Evolutionary conservation across 495 filamentous ascomycete species (phyloP), one percentile per base, ranked within the genome.

Genomic region (Penicillium argentinense): DNA sequence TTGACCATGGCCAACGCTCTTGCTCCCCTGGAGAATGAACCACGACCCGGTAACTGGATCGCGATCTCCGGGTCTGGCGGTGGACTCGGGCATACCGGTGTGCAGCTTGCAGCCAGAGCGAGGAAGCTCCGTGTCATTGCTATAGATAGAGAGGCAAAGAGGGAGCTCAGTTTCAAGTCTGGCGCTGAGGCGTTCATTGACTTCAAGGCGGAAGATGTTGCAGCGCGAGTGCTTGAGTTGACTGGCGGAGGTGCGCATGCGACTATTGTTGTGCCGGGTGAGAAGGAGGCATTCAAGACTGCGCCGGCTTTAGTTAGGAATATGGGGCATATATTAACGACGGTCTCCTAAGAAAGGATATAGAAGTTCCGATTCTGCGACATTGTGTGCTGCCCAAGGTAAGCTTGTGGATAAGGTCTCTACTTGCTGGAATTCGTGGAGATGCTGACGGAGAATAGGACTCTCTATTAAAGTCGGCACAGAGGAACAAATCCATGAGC

Each of bases 61-160:
- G 63, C 62, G 3, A 54, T 70, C 7, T 60, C 61, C 1, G 67
- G 67, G n/a, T 64, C 67, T 13, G 67, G 67, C 1, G 67, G 67
- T 5, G 67, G 67, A 7, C 46, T 70, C 4, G 67, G 67, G 2
- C 67, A 71, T 49, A 48, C 69, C 5, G 67, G 65, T 0, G 66
- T 71, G 23, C 67, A 71, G 24, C 56, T 66, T 18, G 59, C 62
- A 1, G 45, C 60, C 2, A 45, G 62, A 12, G 53, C 64, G 21
- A 60, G 55, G 36, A 51, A 53, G 13, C 43, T 60, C 2, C 53
- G 61, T 0, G 67, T 71, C 3, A 67, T 71, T 51, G 65, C 65
- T 3, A 47, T 71, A 3, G 67, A 71, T 9, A 63, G 65, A 0
- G 55, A 60, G 3, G 59, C 50, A 0, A 70, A 70, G 47, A 49